phyloP scores from a whole-genome alignment of 208 protist species.

The Leishmania turanica region DNA sequence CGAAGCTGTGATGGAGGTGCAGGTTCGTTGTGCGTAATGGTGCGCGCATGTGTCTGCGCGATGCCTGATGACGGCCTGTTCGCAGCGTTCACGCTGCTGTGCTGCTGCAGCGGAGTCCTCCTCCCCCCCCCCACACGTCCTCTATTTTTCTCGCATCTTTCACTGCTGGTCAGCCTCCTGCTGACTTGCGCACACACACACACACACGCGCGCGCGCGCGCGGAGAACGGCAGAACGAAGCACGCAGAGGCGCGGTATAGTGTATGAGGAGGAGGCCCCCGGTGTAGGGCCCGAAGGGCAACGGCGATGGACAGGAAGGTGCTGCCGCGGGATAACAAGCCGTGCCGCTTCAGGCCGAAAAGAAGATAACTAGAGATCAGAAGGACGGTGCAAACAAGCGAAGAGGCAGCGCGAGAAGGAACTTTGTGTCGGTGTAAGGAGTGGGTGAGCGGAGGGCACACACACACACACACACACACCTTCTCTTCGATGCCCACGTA shows the following conservation, averaged over 20 bases:
- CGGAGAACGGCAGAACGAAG: background rate
- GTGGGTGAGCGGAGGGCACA: background rate
- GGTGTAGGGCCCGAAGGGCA: background rate
- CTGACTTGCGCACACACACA: background rate
- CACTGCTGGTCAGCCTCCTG: background rate
- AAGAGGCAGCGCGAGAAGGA: background rate
- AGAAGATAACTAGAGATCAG: background rate
- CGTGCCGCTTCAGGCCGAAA: background rate
- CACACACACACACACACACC: background rate
- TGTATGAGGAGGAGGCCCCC: no score
- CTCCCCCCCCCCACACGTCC: background rate
- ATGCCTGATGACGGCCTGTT: background rate
- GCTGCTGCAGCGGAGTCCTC: background rate
- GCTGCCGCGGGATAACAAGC: background rate
- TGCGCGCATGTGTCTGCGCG: background rate
- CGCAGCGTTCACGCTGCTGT: background rate
- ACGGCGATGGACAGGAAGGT: background rate
- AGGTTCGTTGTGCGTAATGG: background rate
- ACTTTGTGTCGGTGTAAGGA: background rate
- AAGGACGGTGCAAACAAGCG: background rate
- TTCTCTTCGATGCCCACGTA: background rate
- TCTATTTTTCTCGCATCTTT: background rate
- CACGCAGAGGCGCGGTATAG: no score
- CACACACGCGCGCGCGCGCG: background rate
- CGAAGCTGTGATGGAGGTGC: background rate